Evolutionary conservation across 23 red algal genomes (phyloP).

Genomic region (Gracilariopsis chorda): DNA sequence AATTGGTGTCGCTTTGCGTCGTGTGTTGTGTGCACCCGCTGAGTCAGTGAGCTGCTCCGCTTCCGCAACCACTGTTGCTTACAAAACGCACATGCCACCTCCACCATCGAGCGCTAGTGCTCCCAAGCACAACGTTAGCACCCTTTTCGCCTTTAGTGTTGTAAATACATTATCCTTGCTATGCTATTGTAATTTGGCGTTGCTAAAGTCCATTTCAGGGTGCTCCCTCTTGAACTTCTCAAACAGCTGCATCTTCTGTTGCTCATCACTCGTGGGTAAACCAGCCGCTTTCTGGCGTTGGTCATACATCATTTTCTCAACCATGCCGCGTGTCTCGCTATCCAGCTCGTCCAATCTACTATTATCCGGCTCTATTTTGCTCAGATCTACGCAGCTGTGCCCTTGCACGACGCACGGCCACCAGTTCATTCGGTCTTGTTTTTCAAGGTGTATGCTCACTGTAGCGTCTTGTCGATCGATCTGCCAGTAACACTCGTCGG

Average conservation of each 20-base stretch:
- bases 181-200: slow-evolving; percentile 46
- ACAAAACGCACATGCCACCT: too few species aligned
- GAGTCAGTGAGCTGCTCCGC: too few species aligned
- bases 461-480: slow-evolving; percentile 52
- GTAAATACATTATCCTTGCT: too few species aligned
- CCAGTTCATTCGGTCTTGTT: slow-evolving; percentile 74
- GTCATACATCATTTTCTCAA: slow-evolving; percentile 97
- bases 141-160: too few species aligned
- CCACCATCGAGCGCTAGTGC: too few species aligned
- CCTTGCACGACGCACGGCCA: slow-evolving; percentile 65
- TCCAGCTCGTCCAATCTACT: slow-evolving; percentile 78
- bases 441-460: slow-evolving; percentile 67
- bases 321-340: slow-evolving; percentile 85
- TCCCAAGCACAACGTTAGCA: too few species aligned
- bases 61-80: too few species aligned
- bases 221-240: slow-evolving; percentile 58
- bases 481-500: slow-evolving; percentile 83
- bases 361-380: slow-evolving; percentile 65
- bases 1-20: neutral
- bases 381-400: slow-evolving; percentile 60
- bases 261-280: slow-evolving; percentile 72
- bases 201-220: slow-evolving; percentile 70
- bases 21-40: neutral
- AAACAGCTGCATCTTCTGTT: slow-evolving; percentile 37
- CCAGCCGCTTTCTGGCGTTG: slow-evolving; percentile 74